A percentile compares a stretch with the other conserved stretches of the same genome.
Evolutionary conservation across 345 rosid genomes (phyloP).

Genomic region (Pistacia atlantica): DNA sequence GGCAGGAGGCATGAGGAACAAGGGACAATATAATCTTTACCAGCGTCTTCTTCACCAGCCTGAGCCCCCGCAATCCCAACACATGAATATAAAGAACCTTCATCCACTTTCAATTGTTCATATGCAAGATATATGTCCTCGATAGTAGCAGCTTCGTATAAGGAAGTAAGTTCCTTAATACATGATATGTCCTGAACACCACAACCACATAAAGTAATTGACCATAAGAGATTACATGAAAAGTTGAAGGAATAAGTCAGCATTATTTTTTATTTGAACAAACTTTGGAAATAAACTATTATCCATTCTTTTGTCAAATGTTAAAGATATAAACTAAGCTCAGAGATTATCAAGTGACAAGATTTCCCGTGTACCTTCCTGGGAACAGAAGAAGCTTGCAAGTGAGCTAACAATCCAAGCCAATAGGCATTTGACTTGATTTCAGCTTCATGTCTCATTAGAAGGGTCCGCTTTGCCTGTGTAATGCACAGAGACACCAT

Average conservation of each 20-base stretch:
- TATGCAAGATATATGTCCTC: slow-evolving; percentile 91
- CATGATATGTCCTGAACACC: slow-evolving; percentile 81
- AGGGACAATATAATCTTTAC: slow-evolving; percentile 33
- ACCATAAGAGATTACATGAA: not conserved
- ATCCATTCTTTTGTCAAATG: slow-evolving; percentile 7
- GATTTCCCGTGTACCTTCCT: slow-evolving; percentile 63
- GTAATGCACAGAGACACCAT: slow-evolving; percentile 13
- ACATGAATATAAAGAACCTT: slow-evolving; percentile 85
- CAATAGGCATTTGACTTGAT: slow-evolving; percentile 98
- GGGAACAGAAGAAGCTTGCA: slow-evolving; percentile 93
- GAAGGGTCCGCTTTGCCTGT: slow-evolving; percentile 95
- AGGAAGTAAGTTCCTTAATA: slow-evolving; percentile 78
- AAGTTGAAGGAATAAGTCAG: not conserved
- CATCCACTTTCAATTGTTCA: slow-evolving; percentile 82
- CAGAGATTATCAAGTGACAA: slow-evolving; percentile 7
- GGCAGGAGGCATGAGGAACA: slow-evolving; percentile 6
- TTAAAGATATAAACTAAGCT: not conserved
- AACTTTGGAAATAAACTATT: not conserved
- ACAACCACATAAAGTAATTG: slow-evolving; percentile 6
- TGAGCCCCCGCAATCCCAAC: slow-evolving; percentile 93
- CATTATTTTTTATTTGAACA: not conserved
- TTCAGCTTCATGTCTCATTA: slow-evolving; percentile 99
- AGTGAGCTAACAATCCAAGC: slow-evolving; percentile 95
- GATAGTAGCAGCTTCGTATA: slow-evolving; percentile 83
- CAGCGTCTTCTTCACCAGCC: slow-evolving; percentile 63